These are phyloP conservation scores for Gonium pectorale DNA, from an alignment of 139 green algal species.

Conservation along the genomic window DNA sequence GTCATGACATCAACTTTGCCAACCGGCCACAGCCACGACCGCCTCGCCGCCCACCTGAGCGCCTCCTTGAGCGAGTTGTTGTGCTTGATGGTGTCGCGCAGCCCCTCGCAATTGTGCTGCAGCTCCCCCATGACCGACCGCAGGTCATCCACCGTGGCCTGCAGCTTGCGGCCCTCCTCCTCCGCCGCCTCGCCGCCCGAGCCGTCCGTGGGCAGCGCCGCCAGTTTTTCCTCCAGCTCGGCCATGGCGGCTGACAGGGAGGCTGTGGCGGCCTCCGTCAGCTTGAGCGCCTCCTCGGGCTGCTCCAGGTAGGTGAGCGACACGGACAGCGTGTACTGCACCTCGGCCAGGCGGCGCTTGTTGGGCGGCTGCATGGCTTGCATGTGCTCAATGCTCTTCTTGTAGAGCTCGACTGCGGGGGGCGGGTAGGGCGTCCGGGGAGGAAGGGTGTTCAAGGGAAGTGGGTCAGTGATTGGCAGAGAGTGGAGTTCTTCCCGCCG, in stretches of 20 bases:
- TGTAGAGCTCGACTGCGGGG: slow-evolving; percentile 39
- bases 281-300: slow-evolving; percentile 39
- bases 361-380: slow-evolving; percentile 17
- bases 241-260: slow-evolving; percentile 9
- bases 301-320: slow-evolving; percentile 48
- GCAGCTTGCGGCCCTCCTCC: slow-evolving; percentile 28
- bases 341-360: slow-evolving; percentile 44
- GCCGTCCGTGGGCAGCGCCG: slow-evolving; percentile 23
- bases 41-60: slow-evolving; percentile 21
- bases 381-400: slow-evolving; percentile 41
- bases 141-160: slow-evolving; percentile 51
- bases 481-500: too few species aligned
- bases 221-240: slow-evolving; percentile 28
- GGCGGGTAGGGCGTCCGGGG: too few species aligned
- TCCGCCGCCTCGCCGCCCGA: slow-evolving; percentile 12
- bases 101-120: slow-evolving; percentile 44
- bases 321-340: slow-evolving; percentile 54
- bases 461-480: too few species aligned
- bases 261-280: not conserved
- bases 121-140: slow-evolving; percentile 43
- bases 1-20: too few species aligned
- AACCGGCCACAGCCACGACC: too few species aligned
- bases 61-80: slow-evolving; percentile 47
- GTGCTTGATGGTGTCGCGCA: slow-evolving; percentile 39
- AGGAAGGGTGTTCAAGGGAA: not conserved